Evolutionary conservation across 768 basidiomycete genomes (phyloP), one percentile per base, ranked within the genome.

Genomic region (Mycena galericulata): DNA sequence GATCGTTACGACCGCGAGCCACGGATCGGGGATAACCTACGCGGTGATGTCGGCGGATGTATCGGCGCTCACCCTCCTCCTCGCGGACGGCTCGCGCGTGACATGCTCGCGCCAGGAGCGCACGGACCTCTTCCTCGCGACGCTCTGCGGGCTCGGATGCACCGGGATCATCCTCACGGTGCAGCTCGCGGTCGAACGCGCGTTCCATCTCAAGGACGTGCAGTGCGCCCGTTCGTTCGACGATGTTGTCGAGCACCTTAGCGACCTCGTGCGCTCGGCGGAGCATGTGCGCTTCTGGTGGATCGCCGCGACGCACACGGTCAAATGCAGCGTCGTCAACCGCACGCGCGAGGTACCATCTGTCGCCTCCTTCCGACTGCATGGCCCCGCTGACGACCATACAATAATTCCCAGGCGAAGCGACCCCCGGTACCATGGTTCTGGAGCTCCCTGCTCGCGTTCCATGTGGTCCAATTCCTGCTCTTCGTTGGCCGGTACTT

Each of bases 201-300:
- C 90, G 5, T 99, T 96, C 80, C 86, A 90, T 20, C 84, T 99
- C 59, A 88, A 86, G 34, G 34, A 98, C 75, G 80, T 84, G 0
- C 91, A 92, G 72, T 85, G 87, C 70, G 85, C 89, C 20, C 77
- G 88, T 43, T 69, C 82, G 18, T 94, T 97, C 75, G 88, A 90
- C 36, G 83, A 89, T 24, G 86, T 89, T 69, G 75, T 94, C 57
- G 74, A 78, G 38, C 79, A 85, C 61, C 75, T 95, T 18, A 87
- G 92, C 63, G 68, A 78, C 4, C 76, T 93, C 59, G 88, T 85
- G 32, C 78, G 75, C 62, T 84, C 90, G 27, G 90, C 94, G 2
- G 89, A 99, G 79, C 94, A 98, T 77, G 93, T 94, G n/a, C 86
- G 96, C 26, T 86, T 96, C 24, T 98, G 95, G 94, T 99, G 97